A percentile compares a stretch with the other conserved stretches of the same genome.
phyloP scores from a whole-genome alignment of 805 yeast species.

The Priceomyces haplophilus region DNA sequence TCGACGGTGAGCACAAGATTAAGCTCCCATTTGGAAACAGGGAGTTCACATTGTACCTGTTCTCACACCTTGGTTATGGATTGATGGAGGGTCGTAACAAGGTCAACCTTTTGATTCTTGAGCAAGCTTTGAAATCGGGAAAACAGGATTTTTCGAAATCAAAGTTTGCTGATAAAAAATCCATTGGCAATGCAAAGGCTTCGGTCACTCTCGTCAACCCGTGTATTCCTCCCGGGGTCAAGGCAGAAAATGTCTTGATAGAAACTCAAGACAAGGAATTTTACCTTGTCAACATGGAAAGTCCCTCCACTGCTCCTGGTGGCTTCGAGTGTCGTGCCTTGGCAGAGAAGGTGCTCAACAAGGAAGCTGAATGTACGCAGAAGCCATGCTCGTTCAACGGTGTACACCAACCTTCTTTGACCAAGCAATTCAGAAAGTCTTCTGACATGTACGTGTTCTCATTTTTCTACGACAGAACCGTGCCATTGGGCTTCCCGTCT shows the following conservation, averaged over 20 bases:
- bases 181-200: constrained; percentile 37
- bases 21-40: constrained; percentile 76
- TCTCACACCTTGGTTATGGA: constrained; percentile 94
- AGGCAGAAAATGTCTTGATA: constrained; percentile 60
- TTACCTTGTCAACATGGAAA: constrained; percentile 60
- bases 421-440: constrained; percentile 64
- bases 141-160: constrained; percentile 21
- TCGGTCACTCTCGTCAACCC: constrained; percentile 62
- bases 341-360: constrained; percentile 79
- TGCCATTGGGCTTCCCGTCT: constrained; percentile 91
- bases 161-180: constrained; percentile 23
- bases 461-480: constrained; percentile 91
- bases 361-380: constrained; percentile 69
- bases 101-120: constrained; percentile 65
- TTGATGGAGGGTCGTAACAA: constrained; percentile 90
- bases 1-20: constrained; percentile 86
- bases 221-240: constrained; percentile 79
- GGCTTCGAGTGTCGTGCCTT: constrained; percentile 84
- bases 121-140: constrained; percentile 39
- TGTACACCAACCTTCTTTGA: constrained; percentile 91
- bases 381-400: constrained; percentile 96
- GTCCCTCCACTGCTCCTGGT: constrained; percentile 52
- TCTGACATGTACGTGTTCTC: constrained; percentile 89
- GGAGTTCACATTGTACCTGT: constrained; percentile 81
- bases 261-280: constrained; percentile 43